A percentile compares a stretch with the other conserved stretches of the same genome.
Conservation (phyloP, 2,329 filamentous ascomycete species). For the Alternaria gansuensis region DNA sequence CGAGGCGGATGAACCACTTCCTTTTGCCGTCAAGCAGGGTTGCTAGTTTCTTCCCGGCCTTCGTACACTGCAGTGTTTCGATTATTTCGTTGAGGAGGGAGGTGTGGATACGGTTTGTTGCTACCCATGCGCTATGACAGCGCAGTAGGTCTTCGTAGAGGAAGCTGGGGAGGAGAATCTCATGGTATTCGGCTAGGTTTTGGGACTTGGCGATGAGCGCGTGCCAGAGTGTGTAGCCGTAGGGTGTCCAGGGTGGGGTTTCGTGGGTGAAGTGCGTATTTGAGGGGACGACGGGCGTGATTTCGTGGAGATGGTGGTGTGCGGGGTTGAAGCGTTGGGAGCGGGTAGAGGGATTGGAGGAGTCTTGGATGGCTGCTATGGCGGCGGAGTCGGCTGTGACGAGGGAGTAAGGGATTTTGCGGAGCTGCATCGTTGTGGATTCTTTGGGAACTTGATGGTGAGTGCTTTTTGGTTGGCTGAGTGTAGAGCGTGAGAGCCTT, state of each 20-base stretch:
- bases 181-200: slow-evolving; percentile 35
- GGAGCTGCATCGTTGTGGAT: slow-evolving; percentile 16
- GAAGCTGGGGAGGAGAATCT: slow-evolving; percentile 23
- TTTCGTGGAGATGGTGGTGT: slow-evolving; percentile 19
- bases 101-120: neutral
- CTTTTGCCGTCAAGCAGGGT: slow-evolving; percentile 15
- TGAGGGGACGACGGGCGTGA: slow-evolving; percentile 18
- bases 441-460: neutral
- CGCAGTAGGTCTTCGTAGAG: slow-evolving; percentile 48
- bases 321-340: slow-evolving; percentile 29
- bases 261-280: slow-evolving; percentile 21
- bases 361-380: slow-evolving; percentile 15
- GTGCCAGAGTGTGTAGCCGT: slow-evolving; percentile 56
- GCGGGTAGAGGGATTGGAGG: slow-evolving; percentile 12
- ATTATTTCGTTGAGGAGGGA: slow-evolving; percentile 11
- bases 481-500: too few species aligned
- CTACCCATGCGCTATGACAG: slow-evolving; percentile 18
- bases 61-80: slow-evolving; percentile 11
- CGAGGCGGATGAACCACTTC: slow-evolving; percentile 54
- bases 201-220: slow-evolving; percentile 53
- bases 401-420: slow-evolving; percentile 19
- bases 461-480: neutral
- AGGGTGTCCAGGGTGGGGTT: slow-evolving; percentile 41
- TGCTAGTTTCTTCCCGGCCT: slow-evolving; percentile 10
- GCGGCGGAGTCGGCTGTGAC: slow-evolving; percentile 5